phyloP scores from a whole-genome alignment of 116 monocot genomes.

The Posidonia oceanica region DNA sequence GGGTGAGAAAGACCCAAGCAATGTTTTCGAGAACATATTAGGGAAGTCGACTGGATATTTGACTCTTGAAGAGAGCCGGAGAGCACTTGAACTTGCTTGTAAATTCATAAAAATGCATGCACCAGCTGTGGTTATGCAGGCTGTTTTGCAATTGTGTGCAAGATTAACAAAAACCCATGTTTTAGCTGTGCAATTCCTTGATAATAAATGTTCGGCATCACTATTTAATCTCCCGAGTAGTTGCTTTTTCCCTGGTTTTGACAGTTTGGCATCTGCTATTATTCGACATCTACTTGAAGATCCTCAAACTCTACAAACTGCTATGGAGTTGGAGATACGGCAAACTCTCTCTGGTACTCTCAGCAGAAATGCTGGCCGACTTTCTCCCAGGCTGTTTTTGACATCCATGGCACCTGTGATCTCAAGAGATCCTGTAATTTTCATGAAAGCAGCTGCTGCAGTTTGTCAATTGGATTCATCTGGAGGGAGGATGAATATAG shows the following conservation, averaged over 20 bases:
- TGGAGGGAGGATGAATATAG: constrained; percentile 49
- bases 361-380: constrained; percentile 39
- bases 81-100: constrained; percentile 35
- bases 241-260: constrained; percentile 68
- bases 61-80: constrained; percentile 48
- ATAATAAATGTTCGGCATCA: constrained; percentile 41
- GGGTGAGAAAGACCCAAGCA: constrained; percentile 18
- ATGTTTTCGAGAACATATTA: constrained; percentile 46
- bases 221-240: constrained; percentile 49
- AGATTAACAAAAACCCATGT: constrained; percentile 63
- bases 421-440: constrained; percentile 51
- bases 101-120: constrained; percentile 51
- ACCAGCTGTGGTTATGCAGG: constrained; percentile 60
- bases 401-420: constrained; percentile 70
- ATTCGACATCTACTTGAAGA: constrained; percentile 79
- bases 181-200: constrained; percentile 54
- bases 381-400: constrained; percentile 42
- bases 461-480: constrained; percentile 68
- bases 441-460: constrained; percentile 64
- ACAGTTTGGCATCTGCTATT: constrained; percentile 60
- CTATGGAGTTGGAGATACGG: constrained; percentile 82
- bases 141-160: constrained; percentile 58
- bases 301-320: constrained; percentile 73
- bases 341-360: constrained; percentile 42
- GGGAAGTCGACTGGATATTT: constrained; percentile 61